Conservation (phyloP, 345 rosid genomes). For the Arabidopsis thaliana region DNA sequence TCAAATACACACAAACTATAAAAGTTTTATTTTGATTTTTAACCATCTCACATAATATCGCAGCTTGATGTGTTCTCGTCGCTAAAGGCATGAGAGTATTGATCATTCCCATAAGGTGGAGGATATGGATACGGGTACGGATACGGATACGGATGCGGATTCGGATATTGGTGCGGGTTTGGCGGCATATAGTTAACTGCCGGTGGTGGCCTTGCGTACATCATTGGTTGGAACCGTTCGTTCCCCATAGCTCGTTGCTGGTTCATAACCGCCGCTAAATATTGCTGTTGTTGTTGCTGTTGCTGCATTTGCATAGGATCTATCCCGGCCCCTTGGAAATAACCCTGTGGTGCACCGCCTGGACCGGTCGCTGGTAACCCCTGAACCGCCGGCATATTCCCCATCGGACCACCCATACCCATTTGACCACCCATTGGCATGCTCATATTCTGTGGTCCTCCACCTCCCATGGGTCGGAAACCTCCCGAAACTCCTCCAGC, state of each 20-base stretch:
- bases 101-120: slow-evolving; percentile 42
- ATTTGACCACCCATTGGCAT: slow-evolving; percentile 37
- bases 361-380: slow-evolving; percentile 74
- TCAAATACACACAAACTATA: slow-evolving; percentile 25
- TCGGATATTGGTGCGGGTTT: slow-evolving; percentile 43
- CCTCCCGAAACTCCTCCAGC: slow-evolving; percentile 32
- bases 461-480: slow-evolving; percentile 45
- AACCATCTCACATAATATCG: slow-evolving; percentile 69
- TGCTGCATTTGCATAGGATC: slow-evolving; percentile 69
- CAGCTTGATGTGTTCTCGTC: slow-evolving; percentile 94
- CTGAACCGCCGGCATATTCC: slow-evolving; percentile 67
- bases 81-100: slow-evolving; percentile 65
- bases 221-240: slow-evolving; percentile 89
- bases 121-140: slow-evolving; percentile 50
- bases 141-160: slow-evolving; percentile 50
- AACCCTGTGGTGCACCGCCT: slow-evolving; percentile 53
- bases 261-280: slow-evolving; percentile 81
- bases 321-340: slow-evolving; percentile 72
- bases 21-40: slow-evolving; percentile 26
- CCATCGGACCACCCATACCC: slow-evolving; percentile 53
- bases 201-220: slow-evolving; percentile 87
- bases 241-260: slow-evolving; percentile 82
- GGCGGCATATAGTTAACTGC: slow-evolving; percentile 89
- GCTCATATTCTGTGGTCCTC: slow-evolving; percentile 54
- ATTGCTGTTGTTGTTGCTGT: slow-evolving; percentile 61